These are phyloP conservation scores for Kazachstania bromeliacearum DNA, from an alignment of 805 yeast genomes.

Conservation along the genomic window DNA sequence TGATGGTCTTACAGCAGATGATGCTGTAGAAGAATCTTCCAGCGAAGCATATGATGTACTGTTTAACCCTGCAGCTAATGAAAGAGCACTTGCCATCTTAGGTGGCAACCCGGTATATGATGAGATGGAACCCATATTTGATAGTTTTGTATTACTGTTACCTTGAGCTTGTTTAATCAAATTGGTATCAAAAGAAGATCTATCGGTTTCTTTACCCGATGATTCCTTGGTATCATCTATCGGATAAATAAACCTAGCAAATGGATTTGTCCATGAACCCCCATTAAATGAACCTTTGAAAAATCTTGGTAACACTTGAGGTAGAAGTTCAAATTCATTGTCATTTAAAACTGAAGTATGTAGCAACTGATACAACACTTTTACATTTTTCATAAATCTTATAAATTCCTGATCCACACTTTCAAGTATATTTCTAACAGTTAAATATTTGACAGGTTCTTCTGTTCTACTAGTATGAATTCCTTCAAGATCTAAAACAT, in stretches of 20 bases:
- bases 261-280: slow-evolving; percentile 72
- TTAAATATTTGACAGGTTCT: not conserved
- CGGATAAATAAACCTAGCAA: slow-evolving; percentile 29
- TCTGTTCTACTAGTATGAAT: no score
- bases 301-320: slow-evolving; percentile 64
- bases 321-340: slow-evolving; percentile 29
- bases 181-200: not conserved
- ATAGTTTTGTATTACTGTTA: not conserved
- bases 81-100: slow-evolving; percentile 18
- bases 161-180: not conserved
- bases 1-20: not conserved
- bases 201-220: not conserved
- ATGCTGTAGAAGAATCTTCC: slow-evolving; percentile 1
- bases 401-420: slow-evolving; percentile 22
- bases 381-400: slow-evolving; percentile 25
- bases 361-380: slow-evolving; percentile 22
- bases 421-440: slow-evolving; percentile 4
- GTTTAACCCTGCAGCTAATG: slow-evolving; percentile 14
- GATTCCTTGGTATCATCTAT: slow-evolving; percentile 5
- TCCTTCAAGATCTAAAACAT: no score
- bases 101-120: slow-evolving; percentile 9
- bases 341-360: slow-evolving; percentile 15
- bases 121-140: not conserved
- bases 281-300: slow-evolving; percentile 59
- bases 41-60: slow-evolving; percentile 2